Evolutionary conservation across 164 flowering plant species (phyloP).

Genomic region (Aristolochia californica): DNA sequence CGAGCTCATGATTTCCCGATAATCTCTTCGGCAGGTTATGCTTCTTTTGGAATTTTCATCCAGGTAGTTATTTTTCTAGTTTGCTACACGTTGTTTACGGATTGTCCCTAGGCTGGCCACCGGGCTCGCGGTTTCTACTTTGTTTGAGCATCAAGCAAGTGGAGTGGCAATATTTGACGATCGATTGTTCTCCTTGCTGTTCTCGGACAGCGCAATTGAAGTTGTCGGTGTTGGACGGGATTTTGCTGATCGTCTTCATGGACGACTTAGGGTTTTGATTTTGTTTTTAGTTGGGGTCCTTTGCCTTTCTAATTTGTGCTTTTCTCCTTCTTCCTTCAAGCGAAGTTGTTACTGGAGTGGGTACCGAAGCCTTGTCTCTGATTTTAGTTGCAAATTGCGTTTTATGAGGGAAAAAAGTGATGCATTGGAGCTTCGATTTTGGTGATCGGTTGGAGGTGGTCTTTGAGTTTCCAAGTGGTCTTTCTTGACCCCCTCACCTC

Average conservation of each 20-base stretch:
- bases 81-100: no score
- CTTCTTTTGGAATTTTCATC: conserved; percentile 9
- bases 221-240: no score
- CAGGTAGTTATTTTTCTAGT: background rate
- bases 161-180: no score
- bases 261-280: no score
- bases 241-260: no score
- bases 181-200: no score
- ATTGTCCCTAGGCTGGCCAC: no score
- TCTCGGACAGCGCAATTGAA: no score
- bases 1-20: conserved; percentile 2
- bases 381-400: background rate
- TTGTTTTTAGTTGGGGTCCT: background rate
- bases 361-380: background rate
- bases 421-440: conserved; percentile 5
- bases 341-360: background rate
- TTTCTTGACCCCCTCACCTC: background rate
- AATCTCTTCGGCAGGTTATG: conserved; percentile 11
- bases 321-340: background rate
- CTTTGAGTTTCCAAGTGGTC: background rate
- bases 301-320: background rate
- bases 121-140: no score
- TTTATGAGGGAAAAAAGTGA: background rate
- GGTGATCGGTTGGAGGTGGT: conserved; percentile 5
- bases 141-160: no score